A percentile compares a stretch with the other conserved stretches of the same genome.
Conservation (phyloP, 768 basidiomycete species). For the Suillus subalutaceus region DNA sequence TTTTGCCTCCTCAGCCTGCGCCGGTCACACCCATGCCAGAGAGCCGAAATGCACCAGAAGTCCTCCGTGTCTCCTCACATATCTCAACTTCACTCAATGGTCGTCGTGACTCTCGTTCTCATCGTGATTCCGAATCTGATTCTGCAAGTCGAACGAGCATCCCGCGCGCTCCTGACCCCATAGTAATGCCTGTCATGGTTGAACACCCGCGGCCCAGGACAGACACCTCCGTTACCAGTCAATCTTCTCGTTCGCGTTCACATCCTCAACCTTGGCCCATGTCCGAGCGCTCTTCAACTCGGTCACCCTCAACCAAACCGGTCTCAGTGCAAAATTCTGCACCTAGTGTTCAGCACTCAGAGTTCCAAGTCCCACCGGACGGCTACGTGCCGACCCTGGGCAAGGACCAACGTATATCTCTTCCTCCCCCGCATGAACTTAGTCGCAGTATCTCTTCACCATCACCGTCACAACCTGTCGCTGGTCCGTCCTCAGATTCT, state of each 20-base stretch:
- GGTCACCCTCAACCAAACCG: constrained; percentile 19
- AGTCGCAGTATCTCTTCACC: constrained; percentile 32
- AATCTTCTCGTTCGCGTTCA: constrained; percentile 20
- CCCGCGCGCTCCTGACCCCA: constrained; percentile 16
- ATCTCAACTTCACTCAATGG: constrained; percentile 21
- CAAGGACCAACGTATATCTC: constrained; percentile 39
- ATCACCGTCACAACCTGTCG: constrained; percentile 27
- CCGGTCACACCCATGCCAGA: constrained; percentile 21
- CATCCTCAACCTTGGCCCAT: constrained; percentile 23
- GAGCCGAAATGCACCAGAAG: constrained; percentile 25
- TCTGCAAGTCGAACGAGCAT: constrained; percentile 15
- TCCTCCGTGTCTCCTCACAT: constrained; percentile 27
- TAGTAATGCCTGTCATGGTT: constrained; percentile 13
- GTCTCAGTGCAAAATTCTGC: constrained; percentile 25
- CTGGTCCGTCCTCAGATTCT: constrained; percentile 21
- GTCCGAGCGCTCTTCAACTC: constrained; percentile 10
- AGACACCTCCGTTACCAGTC: constrained; percentile 18
- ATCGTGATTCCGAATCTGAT: constrained; percentile 21
- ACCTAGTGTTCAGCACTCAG: constrained; percentile 16
- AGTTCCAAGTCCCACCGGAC: constrained; percentile 45
- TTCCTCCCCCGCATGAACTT: constrained; percentile 58
- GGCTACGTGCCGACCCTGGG: constrained; percentile 50
- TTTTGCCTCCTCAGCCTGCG: constrained; percentile 23
- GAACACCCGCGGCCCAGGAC: constrained; percentile 19
- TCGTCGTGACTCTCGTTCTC: constrained; percentile 23